phyloP scores from a whole-genome alignment of 345 rosid species.

The Citrus australasica region DNA sequence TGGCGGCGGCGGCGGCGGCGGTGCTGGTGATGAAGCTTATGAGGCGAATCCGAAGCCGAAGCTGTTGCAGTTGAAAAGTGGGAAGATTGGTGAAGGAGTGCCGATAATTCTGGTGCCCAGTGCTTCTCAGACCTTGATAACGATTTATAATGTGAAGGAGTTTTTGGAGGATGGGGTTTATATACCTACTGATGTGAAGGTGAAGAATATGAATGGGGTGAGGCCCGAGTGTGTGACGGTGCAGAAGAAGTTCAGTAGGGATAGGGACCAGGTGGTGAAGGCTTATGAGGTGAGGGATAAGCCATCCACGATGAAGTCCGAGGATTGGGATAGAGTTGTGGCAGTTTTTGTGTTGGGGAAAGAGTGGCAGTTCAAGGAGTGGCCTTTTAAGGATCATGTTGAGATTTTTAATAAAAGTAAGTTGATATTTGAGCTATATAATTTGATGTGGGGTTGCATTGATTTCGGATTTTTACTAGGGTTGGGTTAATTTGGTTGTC shows the following conservation, averaged over 20 bases:
- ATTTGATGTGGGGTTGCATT: not conserved
- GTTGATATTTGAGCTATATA: constrained; percentile 15
- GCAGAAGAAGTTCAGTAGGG: constrained; percentile 96
- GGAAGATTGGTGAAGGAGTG: constrained; percentile 89
- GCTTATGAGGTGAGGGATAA: constrained; percentile 97
- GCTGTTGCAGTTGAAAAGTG: constrained; percentile 61
- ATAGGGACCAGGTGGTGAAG: constrained; percentile 75
- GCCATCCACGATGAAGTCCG: constrained; percentile 72
- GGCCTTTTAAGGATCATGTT: constrained; percentile 96
- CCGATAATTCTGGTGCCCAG: constrained; percentile 92
- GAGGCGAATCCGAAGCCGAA: constrained; percentile 60
- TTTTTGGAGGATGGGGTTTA: constrained; percentile 88
- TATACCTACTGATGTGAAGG: constrained; percentile 85
- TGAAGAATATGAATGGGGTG: constrained; percentile 76
- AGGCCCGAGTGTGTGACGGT: constrained; percentile 91
- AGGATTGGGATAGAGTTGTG: constrained; percentile 94
- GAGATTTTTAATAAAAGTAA: constrained; percentile 91
- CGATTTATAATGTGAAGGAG: constrained; percentile 91
- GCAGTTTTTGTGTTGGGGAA: constrained; percentile 90
- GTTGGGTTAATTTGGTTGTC: not conserved
- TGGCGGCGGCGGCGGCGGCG: not conserved
- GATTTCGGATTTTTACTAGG: not conserved
- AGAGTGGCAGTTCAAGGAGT: constrained; percentile 99
- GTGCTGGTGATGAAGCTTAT: constrained; percentile 56
- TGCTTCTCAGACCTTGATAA: constrained; percentile 86